Evolutionary conservation across 371 early-diverging fungal species (phyloP), one percentile per base, ranked within the genome.

Genomic region (Thermomucor indicae-seudaticae): DNA sequence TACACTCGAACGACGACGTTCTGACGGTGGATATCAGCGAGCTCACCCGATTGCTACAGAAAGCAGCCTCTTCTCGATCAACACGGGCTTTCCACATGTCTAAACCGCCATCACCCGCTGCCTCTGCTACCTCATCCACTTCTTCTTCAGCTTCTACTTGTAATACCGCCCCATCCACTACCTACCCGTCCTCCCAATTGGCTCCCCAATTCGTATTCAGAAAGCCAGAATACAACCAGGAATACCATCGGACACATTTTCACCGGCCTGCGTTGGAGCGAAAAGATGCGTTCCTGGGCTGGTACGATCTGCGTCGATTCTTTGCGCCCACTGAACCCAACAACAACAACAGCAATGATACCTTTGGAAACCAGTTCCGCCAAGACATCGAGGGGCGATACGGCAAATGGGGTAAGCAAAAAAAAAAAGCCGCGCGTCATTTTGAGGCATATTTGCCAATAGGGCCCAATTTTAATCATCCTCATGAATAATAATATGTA

Each of bases 151-250:
- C n/a, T n/a, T n/a, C n/a, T n/a, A n/a, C n/a, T n/a, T n/a, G n/a
- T n/a, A n/a, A n/a, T n/a, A n/a, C n/a, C n/a, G n/a, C n/a, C n/a
- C n/a, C n/a, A n/a, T 53, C 53, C 8, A 19, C 47, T 20, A 40
- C 43, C 39, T 41, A 48, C 47, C 17, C 51, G 11, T 29, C 62
- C 10, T 27, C 50, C 23, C 35, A 31, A 22, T 55, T 63, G 2
- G 66, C 70, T 5, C 48, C 66, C 5, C 71, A 70, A 49, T 70
- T 70, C 43, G 47, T 70, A 11, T 70, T 70, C 42, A 61, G 64
- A 23, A 62, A 59, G n/a, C 71, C 71, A 12, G 59, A 61, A 53
- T 70, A 70, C 37, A 63, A 66, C 29, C 59, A 62, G 27, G 60
- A 53, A 17, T 70, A 70, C 27, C 67, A 70, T 22, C 57, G 59